Base-by-base conservation (phyloP, 2,329 filamentous ascomycete species). In the Monilinia aucupariae region DNA sequence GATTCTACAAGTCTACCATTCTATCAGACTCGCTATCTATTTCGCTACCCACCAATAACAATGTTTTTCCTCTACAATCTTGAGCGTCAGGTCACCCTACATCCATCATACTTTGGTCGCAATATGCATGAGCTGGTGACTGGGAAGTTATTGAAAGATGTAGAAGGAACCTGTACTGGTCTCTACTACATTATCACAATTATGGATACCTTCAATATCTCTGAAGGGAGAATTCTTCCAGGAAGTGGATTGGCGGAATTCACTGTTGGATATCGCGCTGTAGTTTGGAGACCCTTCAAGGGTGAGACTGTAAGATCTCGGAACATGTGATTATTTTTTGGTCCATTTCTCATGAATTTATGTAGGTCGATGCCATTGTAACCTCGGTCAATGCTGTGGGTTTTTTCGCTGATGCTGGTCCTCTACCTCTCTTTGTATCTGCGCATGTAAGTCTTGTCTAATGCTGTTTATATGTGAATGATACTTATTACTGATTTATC, bases 21-120 rank as follows among this genome's bases (percentile, higher is more conserved):
- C 34, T 48, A 48, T 37, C 34, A 43, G 49, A 32, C 48, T 41
- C 51, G 39, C 43, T 45, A 45, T 41, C 47, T 43, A 10, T 50
- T 51, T 43, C 30, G 13, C 53, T 50, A 37, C n/a, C 25, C 22
- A 37, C 20, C 41, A 48, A 45, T 48, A 60, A 62, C 50, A 37
- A 99, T 99, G 94, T 99, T 97, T 78, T 99, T 99, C 81, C 90
- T 99, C 68, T 91, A 96, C 78, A 93, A 96, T 75, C 88, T 97
- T 77, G 92, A 96, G 79, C 92, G 93, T 75, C 89, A 91, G 74
- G 92, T 97, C 72, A 92, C 91, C 70, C 85, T 99, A 73, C 94
- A 99, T 75, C 94, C 94, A 34, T 97, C 93, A 15, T 99, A 96
- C 79, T 97, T 99, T 75, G 92, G 92, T 64, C 88, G 91, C 67